phyloP scores from a whole-genome alignment of 805 yeast genomes.

The Clavispora santaluciae region DNA sequence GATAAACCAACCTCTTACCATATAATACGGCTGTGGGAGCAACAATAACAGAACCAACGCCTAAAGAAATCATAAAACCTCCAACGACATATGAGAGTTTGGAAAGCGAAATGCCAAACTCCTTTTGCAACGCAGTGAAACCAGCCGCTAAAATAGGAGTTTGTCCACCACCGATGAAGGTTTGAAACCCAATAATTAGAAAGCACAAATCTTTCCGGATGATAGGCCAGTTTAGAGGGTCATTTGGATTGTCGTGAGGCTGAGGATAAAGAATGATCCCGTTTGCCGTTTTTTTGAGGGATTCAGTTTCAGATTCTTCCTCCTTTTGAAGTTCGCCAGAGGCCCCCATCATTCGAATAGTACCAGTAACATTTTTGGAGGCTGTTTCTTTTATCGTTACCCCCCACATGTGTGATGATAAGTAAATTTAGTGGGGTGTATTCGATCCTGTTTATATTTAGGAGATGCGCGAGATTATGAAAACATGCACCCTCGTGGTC shows the following conservation, averaged over 20 bases:
- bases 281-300: conserved; percentile 40
- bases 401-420: too few relatives aligned
- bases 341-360: conserved; percentile 37
- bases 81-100: conserved; percentile 53
- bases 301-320: conserved; percentile 1
- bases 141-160: conserved; percentile 60
- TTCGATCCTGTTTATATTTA: too few relatives aligned
- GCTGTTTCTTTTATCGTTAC: conserved; percentile 20
- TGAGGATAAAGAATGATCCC: conserved; percentile 58
- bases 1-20: conserved; percentile 55
- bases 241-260: conserved; percentile 59
- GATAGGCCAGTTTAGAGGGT: conserved; percentile 62
- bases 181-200: conserved; percentile 49
- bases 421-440: too few relatives aligned
- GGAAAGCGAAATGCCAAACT: conserved; percentile 40
- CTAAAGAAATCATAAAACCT: conserved; percentile 53
- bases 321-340: conserved; percentile 13
- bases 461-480: not conserved
- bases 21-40: conserved; percentile 53
- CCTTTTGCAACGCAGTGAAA: conserved; percentile 33
- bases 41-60: conserved; percentile 53
- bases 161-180: conserved; percentile 59
- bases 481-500: not conserved
- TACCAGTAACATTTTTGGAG: conserved; percentile 43
- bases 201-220: conserved; percentile 55